These are phyloP conservation scores for Blastocystis sp. DNA, from an alignment of 352 stramenopile genomes.

Conservation along the genomic window DNA sequence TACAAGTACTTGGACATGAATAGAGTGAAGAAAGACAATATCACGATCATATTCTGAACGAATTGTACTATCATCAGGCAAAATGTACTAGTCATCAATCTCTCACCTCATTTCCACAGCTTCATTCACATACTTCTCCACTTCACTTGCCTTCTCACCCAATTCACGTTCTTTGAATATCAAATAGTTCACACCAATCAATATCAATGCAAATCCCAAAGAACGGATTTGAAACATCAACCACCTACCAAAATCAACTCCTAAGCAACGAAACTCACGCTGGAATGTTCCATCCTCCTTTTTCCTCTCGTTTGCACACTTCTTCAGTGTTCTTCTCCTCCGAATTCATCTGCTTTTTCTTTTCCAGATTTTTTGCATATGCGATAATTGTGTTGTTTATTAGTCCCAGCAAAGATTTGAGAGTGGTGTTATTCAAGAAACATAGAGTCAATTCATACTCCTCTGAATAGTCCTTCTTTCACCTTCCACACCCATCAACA, in stretches of 20 bases:
- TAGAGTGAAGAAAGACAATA: slow-evolving; percentile 47
- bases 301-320: neutral
- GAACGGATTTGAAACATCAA: neutral
- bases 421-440: too few relatives aligned
- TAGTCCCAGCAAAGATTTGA: too few relatives aligned
- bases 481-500: neutral
- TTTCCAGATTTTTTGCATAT: neutral
- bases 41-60: slow-evolving; percentile 53
- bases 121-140: slow-evolving; percentile 62
- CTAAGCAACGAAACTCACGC: neutral
- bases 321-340: neutral
- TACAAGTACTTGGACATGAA: slow-evolving; percentile 23
- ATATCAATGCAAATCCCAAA: slow-evolving; percentile 38
- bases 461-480: neutral
- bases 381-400: neutral
- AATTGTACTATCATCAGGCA: slow-evolving; percentile 19
- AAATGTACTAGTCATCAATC: slow-evolving; percentile 20
- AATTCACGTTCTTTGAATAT: slow-evolving; percentile 55
- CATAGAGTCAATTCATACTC: neutral
- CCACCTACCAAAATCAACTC: neutral
- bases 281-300: neutral
- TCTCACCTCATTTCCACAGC: neutral
- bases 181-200: slow-evolving; percentile 49
- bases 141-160: neutral
- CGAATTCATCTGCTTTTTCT: neutral